These are phyloP conservation scores for Vitis hybrid DNA, from an alignment of 177 flowering plant species.

Conservation along the genomic window DNA sequence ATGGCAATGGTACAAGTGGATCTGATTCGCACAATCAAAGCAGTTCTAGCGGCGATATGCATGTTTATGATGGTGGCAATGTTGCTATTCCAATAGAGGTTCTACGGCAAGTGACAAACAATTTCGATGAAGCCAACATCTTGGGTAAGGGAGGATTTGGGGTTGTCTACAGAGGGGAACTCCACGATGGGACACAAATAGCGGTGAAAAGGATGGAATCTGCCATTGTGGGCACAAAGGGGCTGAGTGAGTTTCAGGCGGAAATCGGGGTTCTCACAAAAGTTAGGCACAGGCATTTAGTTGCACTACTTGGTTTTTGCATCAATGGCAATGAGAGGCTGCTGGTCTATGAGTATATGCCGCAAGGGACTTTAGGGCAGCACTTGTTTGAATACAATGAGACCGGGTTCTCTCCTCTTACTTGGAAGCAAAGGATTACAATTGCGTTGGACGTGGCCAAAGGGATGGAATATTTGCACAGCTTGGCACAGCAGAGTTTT, in stretches of 20 bases:
- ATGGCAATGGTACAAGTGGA: slow-evolving; percentile 7
- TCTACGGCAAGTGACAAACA: slow-evolving; percentile 34
- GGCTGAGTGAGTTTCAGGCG: slow-evolving; percentile 39
- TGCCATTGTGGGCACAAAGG: slow-evolving; percentile 23
- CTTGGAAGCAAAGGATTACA: slow-evolving; percentile 44
- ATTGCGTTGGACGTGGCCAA: slow-evolving; percentile 47
- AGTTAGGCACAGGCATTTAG: slow-evolving; percentile 46
- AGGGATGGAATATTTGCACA: slow-evolving; percentile 46
- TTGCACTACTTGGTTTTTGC: slow-evolving; percentile 45
- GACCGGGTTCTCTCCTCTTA: slow-evolving; percentile 21
- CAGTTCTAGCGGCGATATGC: slow-evolving; percentile 5
- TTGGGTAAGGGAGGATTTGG: slow-evolving; percentile 51
- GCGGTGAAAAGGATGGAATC: slow-evolving; percentile 50
- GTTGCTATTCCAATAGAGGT: slow-evolving; percentile 28
- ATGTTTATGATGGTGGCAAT: slow-evolving; percentile 24
- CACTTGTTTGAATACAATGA: slow-evolving; percentile 28
- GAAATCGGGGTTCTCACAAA: slow-evolving; percentile 46
- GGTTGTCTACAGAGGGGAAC: slow-evolving; percentile 37
- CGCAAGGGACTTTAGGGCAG: slow-evolving; percentile 40
- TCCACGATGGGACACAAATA: slow-evolving; percentile 38
- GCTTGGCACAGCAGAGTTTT: slow-evolving; percentile 44
- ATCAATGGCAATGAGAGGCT: slow-evolving; percentile 37
- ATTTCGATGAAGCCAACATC: slow-evolving; percentile 32
- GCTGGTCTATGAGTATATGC: slow-evolving; percentile 46
- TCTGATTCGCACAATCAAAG: slow-evolving; percentile 9